A percentile compares a stretch with the other conserved stretches of the same genome.
Evolutionary conservation across 208 protist species (phyloP).

Genomic region (Acanthamoeba sp.): DNA sequence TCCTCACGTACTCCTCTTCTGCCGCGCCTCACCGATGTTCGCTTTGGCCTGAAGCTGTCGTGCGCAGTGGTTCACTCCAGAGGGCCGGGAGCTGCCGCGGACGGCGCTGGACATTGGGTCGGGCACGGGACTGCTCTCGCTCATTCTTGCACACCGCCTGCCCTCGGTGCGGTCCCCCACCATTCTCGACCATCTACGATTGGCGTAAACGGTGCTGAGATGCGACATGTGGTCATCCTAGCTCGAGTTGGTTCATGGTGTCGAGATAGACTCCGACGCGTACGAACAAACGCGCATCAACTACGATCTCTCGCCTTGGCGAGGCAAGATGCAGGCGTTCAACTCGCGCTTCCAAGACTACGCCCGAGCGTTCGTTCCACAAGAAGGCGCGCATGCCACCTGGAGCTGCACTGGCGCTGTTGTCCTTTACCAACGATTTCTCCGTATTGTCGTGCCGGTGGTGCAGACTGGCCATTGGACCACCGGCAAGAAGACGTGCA

Average conservation of each 20-base stretch:
- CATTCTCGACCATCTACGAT: neutral
- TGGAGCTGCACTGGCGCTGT: neutral
- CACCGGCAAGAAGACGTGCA: no score
- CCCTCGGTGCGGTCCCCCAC: neutral
- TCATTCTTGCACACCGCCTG: neutral
- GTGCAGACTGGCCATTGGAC: neutral
- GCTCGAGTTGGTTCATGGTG: neutral
- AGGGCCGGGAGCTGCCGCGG: neutral
- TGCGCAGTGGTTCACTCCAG: neutral
- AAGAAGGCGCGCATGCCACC: neutral
- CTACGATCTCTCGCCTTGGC: slow-evolving; percentile 33
- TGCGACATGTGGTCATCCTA: neutral
- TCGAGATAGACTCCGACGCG: neutral
- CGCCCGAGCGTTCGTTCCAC: neutral
- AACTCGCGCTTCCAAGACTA: neutral
- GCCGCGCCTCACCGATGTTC: no score
- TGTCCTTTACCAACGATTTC: neutral
- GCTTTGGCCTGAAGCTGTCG: no score
- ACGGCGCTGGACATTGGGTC: slow-evolving; percentile 8
- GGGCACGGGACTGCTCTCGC: slow-evolving; percentile 6
- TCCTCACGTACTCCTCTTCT: neutral
- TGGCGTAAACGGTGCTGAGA: neutral
- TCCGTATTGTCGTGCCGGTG: neutral
- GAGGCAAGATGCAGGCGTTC: neutral
- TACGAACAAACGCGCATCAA: neutral